These are phyloP conservation scores for Bipolaris zeicola DNA, from an alignment of 2,329 filamentous ascomycete species.

Conservation along the genomic window DNA sequence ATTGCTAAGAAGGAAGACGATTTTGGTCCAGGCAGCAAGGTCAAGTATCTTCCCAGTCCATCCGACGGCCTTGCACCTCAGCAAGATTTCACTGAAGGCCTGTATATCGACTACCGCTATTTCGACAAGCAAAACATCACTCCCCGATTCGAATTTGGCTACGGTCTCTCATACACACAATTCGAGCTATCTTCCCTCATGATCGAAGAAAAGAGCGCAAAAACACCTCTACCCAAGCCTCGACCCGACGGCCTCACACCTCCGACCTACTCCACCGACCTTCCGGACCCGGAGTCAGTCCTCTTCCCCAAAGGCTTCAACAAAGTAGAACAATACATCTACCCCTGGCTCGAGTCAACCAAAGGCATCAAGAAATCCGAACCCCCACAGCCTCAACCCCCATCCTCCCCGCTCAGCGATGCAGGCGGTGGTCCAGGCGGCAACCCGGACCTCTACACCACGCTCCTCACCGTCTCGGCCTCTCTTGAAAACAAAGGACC, in stretches of 20 bases:
- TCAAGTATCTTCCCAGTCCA: conserved; percentile 70
- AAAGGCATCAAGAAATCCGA: conserved; percentile 54
- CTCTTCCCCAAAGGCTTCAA: conserved; percentile 66
- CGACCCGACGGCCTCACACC: conserved; percentile 45
- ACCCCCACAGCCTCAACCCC: conserved; percentile 63
- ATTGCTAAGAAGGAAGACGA: conserved; percentile 76
- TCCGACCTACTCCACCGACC: conserved; percentile 56
- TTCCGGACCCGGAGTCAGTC: conserved; percentile 62
- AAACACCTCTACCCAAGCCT: conserved; percentile 45
- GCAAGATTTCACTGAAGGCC: conserved; percentile 79
- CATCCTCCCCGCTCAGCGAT: conserved; percentile 56
- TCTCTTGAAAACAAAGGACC: conserved; percentile 68
- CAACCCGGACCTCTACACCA: conserved; percentile 68
- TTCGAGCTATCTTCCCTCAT: conserved; percentile 67
- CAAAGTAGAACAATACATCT: conserved; percentile 72
- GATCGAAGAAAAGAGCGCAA: conserved; percentile 51
- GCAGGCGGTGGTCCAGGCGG: conserved; percentile 73
- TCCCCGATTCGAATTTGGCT: conserved; percentile 86
- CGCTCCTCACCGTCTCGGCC: conserved; percentile 58
- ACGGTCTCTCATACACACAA: conserved; percentile 79
- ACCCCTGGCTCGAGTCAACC: conserved; percentile 67
- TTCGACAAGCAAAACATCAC: conserved; percentile 77
- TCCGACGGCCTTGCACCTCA: conserved; percentile 68
- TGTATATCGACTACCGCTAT: conserved; percentile 89
- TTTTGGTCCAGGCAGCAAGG: conserved; percentile 73